Evolutionary conservation across 495 filamentous ascomycete species (phyloP), one percentile per base, ranked within the genome.

Genomic region (Aspergillus nanangensis): DNA sequence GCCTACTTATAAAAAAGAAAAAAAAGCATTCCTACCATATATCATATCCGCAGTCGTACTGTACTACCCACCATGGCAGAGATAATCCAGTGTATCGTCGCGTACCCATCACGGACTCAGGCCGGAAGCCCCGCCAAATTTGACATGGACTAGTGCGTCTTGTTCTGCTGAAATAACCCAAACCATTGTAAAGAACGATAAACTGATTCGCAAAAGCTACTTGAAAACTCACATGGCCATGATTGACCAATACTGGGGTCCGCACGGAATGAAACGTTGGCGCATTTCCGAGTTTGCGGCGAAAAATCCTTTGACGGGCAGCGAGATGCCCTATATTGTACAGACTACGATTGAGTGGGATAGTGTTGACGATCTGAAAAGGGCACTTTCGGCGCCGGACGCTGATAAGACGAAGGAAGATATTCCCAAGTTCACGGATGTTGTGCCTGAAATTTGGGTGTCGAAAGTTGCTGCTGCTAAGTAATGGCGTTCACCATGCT

Each of bases 181-280:
- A n/a, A n/a, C n/a, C n/a, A n/a, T n/a, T n/a, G n/a, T n/a, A n/a
- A n/a, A n/a, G n/a, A n/a, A n/a, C n/a, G n/a, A n/a, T n/a, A n/a
- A n/a, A n/a, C n/a, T n/a, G 3, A 10, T 31, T 22, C 17, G 3
- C 34, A 2, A 33, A 4, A 44, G 41, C 27, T 44, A 44, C 19
- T 29, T 44, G 8, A n/a, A 7, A 7, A 35, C 8, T n/a, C 41
- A 44, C 29, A 44, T 44, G 41, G 27, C 41, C 15, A 7, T 35
- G 41, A 44, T 44, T 29, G 27, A 44, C 19, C 5, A 44, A 21
- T 35, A 27, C 31, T 44, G 41, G 41, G 27, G 27, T 9, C 41
- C 41, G 9, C 29, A 44, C 29, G 41, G 41, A 8, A 44, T 44
- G 41, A 44, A 44, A 15, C 2, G 14, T 10, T 44, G 41, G 41